Percentiles rank a stretch among this genome's conserved stretches.
phyloP scores from a whole-genome alignment of 2,329 filamentous ascomycete genomes.

The Ilyonectria sp. region DNA sequence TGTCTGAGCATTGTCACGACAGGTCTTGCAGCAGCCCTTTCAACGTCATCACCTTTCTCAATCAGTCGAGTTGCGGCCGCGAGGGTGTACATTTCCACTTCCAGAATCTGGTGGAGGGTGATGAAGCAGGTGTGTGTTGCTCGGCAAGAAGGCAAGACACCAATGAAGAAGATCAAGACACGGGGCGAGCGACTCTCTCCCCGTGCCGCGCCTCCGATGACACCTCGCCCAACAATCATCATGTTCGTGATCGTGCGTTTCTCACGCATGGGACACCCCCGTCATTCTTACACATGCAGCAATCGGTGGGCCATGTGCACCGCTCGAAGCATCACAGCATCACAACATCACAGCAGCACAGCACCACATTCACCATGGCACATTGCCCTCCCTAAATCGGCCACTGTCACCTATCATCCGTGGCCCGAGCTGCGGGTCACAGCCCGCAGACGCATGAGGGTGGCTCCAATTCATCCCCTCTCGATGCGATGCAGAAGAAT shows the following conservation, averaged over 20 bases:
- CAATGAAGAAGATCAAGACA: conserved; percentile 23
- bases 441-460: conserved; percentile 39
- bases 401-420: conserved; percentile 12
- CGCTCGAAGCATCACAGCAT: conserved; percentile 10
- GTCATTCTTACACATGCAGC: conserved; percentile 3
- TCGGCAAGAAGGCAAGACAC: conserved; percentile 18
- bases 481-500: conserved; percentile 45
- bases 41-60: conserved; percentile 2
- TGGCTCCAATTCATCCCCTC: conserved; percentile 35
- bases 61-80: conserved; percentile 17
- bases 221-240: conserved; percentile 28
- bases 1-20: conserved; percentile 16
- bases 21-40: conserved; percentile 16
- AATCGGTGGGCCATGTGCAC: conserved; percentile 21
- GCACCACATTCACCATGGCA: conserved; percentile 13
- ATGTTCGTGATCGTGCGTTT: conserved; percentile 20
- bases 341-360: conserved; percentile 1
- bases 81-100: conserved; percentile 25
- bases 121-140: conserved; percentile 29
- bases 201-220: conserved; percentile 32
- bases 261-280: conserved; percentile 23
- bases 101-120: conserved; percentile 29
- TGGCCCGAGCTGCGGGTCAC: conserved; percentile 24
- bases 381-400: conserved; percentile 12
- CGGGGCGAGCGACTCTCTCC: conserved; percentile 16